Evolutionary conservation across 1,284 basidiomycete species (phyloP).

Genomic region (Agroathelia rolfsii): DNA sequence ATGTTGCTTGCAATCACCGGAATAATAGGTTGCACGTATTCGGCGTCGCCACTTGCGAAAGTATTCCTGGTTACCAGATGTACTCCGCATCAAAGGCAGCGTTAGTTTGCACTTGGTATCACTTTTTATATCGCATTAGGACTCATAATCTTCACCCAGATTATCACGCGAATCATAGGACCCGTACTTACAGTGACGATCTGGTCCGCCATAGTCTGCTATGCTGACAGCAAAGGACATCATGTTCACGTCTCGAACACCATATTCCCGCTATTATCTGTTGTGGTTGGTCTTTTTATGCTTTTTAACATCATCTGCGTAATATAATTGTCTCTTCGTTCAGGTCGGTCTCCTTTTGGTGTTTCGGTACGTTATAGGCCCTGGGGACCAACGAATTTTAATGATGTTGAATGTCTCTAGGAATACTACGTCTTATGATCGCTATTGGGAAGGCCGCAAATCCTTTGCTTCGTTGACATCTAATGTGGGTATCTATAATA

Average conservation of each 20-base stretch:
- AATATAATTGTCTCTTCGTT: slow-evolving; percentile 5
- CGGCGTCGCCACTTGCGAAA: slow-evolving; percentile 26
- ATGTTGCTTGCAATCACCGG: background rate
- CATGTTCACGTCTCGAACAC: slow-evolving; percentile 56
- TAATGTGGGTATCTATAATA: slow-evolving; percentile 36
- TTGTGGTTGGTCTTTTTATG: slow-evolving; percentile 61
- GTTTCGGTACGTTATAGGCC: slow-evolving; percentile 54
- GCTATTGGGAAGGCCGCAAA: slow-evolving; percentile 80
- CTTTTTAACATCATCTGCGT: slow-evolving; percentile 6
- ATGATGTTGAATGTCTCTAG: slow-evolving; percentile 19
- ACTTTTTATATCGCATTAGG: slow-evolving; percentile 5
- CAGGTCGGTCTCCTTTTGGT: slow-evolving; percentile 71
- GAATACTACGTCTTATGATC: slow-evolving; percentile 66
- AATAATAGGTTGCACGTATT: background rate
- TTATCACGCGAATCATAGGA: slow-evolving; percentile 57
- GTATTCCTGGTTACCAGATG: slow-evolving; percentile 87
- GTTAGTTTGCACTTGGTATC: slow-evolving; percentile 30
- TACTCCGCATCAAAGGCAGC: slow-evolving; percentile 70
- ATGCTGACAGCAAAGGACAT: slow-evolving; percentile 43
- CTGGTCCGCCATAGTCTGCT: slow-evolving; percentile 56
- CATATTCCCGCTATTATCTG: slow-evolving; percentile 76
- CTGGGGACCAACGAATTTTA: slow-evolving; percentile 50
- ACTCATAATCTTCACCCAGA: slow-evolving; percentile 26
- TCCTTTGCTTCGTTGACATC: slow-evolving; percentile 60
- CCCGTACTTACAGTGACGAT: slow-evolving; percentile 78